Base-by-base conservation (phyloP, 2,329 filamentous ascomycete genomes). In the Aureobasidium sp. region DNA sequence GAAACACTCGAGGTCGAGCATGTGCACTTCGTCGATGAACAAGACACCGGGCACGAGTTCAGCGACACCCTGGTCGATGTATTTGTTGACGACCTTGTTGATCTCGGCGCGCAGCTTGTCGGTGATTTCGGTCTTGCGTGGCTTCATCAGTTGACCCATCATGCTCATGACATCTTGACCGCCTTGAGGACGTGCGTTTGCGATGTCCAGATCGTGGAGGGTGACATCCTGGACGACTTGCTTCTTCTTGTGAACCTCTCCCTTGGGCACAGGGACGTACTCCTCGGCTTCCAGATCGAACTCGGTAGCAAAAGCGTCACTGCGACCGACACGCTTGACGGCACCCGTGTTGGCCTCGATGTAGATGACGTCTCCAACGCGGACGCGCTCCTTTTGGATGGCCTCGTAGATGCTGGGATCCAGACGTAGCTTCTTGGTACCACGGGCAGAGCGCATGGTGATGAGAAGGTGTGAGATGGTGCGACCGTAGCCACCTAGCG, bases 121-220 rank as follows among this genome's bases (percentile, higher is more conserved):
- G 31, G 94, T 99, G 70, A 99, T 97, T 74, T 99, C 94, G 6
- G 94, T 99, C 86, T 96, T 96, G 80, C 95, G 95, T 64, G 94
- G 94, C 82, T 97, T 97, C 91, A 97, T 96, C 70, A 99, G 78
- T 76, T 99, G 94, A 69, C 94, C 94, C 93, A 99, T 97, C 94
- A 99, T 97, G 79, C 92, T 96, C 92, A 99, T 97, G 66, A 99
- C 95, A 74, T 99, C 94, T 79, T 99, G 94, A 46, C 94, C 94
- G 57, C 94, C 94, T 78, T 97, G 91, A 4, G 94, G 94, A 69
- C 93, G 82, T 15, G 94, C 89, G 70, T 99, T 99, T 65, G 94
- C 94, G 64, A 97, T 88, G 71, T 99, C 94, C 60, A 99, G 80
- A 71, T 99, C 94, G 74, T 99, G 94, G 65, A 99, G 82, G 47